Base-by-base conservation (phyloP, 768 basidiomycete species). In the Lactarius sp. region DNA sequence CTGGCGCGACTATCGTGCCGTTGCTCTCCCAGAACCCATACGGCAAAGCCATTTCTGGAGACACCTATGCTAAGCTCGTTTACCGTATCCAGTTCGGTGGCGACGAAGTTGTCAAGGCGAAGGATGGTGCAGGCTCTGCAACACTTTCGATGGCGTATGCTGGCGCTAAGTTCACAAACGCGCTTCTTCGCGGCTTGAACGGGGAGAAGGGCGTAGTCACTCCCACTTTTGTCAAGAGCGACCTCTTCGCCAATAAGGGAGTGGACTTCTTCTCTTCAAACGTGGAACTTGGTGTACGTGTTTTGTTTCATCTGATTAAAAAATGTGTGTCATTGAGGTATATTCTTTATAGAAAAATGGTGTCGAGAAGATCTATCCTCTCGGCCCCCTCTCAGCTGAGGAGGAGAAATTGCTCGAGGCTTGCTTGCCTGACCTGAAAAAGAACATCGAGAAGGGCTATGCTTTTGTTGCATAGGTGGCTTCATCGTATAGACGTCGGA, bases 61-160 rank as follows among this genome's bases (percentile, higher is more conserved):
- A 93, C 74, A 79, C 74, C 41, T 89, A 88, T 72, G 80, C 84
- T 34, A 84, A 85, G 73, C 82, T 98, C 66, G 88, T 99, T 60
- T 78, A 96, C 79, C 85, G 96, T 61, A 98, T 98, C 73, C 96
- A 99, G 75, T 98, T 85, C 70, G 96, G 96, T 73, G 96, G 96
- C 77, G 96, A 99, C 71, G 95, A 98, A 78, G 95, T 98, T 67
- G 96, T 98, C 73, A 88, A 97, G 82, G 95, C 95, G 56, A 98
- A 98, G 83, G 94, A 95, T 68, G 87, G 88, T 68, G 85, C 87
- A 46, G 88, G 87, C 58, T 83, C 81, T 47, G 87, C 87, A 41
- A 90, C 87, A 33, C 82, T 90, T 62, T 87, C 85, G 59, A 90
- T 90, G 88, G 86, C 86, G 13, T 87, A 85, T 72, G 86, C 88